Evolutionary conservation across 257 asterid genomes (phyloP).

Genomic region (Nicotiana benthamiana): DNA sequence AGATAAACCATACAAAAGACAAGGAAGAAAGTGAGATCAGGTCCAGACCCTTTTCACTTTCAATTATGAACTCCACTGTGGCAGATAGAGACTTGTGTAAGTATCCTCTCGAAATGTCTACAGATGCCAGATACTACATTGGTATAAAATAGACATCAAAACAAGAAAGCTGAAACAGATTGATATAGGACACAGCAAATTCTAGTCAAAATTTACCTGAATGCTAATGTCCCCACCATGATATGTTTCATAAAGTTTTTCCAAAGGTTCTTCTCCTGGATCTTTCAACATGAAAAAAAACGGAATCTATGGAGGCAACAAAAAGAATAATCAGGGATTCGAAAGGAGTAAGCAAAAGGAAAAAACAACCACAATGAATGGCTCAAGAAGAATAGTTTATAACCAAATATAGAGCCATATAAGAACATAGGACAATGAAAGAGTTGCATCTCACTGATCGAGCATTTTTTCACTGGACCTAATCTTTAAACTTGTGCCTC

Average conservation of each 20-base stretch:
- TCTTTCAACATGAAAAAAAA: constrained; percentile 62
- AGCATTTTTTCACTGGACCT: background rate
- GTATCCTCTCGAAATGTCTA: constrained; percentile 71
- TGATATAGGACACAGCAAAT: constrained; percentile 1
- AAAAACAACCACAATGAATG: background rate
- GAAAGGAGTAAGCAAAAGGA: background rate
- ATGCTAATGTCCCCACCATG: constrained; percentile 75
- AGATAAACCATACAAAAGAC: background rate
- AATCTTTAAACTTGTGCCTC: background rate
- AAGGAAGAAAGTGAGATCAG: background rate
- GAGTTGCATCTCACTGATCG: background rate
- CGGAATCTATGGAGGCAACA: constrained; percentile 41
- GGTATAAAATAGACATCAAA: constrained; percentile 28
- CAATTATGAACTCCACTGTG: constrained; percentile 60
- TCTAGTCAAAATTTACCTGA: constrained; percentile 39
- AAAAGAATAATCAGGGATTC: background rate
- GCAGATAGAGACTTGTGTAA: constrained; percentile 66
- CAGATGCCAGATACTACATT: constrained; percentile 61
- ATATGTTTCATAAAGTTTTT: constrained; percentile 66
- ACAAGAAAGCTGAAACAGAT: constrained; percentile 11
- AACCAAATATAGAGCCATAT: background rate
- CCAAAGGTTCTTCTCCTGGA: constrained; percentile 39
- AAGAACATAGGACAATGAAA: background rate
- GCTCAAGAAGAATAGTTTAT: background rate
- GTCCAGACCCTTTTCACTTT: constrained; percentile 54